Percentiles rank a stretch among this genome's conserved stretches.
Evolutionary conservation across 768 basidiomycete genomes (phyloP).

Genomic region (Collybia sordida): DNA sequence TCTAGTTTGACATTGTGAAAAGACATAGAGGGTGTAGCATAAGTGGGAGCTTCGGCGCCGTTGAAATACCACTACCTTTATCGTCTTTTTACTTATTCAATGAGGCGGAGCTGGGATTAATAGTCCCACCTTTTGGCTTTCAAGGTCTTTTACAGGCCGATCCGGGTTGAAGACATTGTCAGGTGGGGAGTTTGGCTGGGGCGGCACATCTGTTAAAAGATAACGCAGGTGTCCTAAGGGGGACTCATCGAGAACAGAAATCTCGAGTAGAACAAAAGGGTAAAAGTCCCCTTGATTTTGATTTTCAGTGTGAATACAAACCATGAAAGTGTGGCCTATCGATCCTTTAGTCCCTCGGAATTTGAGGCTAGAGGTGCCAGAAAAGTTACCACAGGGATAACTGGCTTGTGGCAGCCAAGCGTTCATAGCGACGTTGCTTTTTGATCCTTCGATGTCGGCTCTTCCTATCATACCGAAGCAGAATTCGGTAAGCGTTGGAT

Average conservation of each 20-base stretch:
- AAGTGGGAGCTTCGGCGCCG: slow-evolving; percentile 77
- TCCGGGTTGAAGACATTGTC: slow-evolving; percentile 75
- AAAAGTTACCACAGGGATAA: slow-evolving; percentile 80
- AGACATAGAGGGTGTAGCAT: slow-evolving; percentile 82
- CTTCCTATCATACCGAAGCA: slow-evolving; percentile 16
- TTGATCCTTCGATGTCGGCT: slow-evolving; percentile 16
- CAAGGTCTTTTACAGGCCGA: slow-evolving; percentile 66
- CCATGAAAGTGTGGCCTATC: slow-evolving; percentile 83
- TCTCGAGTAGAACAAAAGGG: slow-evolving; percentile 79
- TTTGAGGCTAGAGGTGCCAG: slow-evolving; percentile 81
- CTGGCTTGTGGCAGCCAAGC: slow-evolving; percentile 82
- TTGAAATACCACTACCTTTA: slow-evolving; percentile 85
- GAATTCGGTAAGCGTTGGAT: slow-evolving; percentile 31
- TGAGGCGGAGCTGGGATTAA: slow-evolving; percentile 71
- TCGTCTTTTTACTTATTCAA: slow-evolving; percentile 80
- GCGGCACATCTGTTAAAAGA: slow-evolving; percentile 80
- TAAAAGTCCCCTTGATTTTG: slow-evolving; percentile 81
- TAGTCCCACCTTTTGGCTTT: slow-evolving; percentile 66
- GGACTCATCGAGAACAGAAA: slow-evolving; percentile 80
- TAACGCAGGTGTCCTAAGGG: slow-evolving; percentile 82
- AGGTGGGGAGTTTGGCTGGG: slow-evolving; percentile 84
- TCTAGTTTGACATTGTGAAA: slow-evolving; percentile 86
- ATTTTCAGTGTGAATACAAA: slow-evolving; percentile 82
- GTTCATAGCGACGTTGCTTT: slow-evolving; percentile 74
- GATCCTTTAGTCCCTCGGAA: slow-evolving; percentile 80